phyloP scores from a whole-genome alignment of 768 basidiomycete species.

The Serendipita sp. region DNA sequence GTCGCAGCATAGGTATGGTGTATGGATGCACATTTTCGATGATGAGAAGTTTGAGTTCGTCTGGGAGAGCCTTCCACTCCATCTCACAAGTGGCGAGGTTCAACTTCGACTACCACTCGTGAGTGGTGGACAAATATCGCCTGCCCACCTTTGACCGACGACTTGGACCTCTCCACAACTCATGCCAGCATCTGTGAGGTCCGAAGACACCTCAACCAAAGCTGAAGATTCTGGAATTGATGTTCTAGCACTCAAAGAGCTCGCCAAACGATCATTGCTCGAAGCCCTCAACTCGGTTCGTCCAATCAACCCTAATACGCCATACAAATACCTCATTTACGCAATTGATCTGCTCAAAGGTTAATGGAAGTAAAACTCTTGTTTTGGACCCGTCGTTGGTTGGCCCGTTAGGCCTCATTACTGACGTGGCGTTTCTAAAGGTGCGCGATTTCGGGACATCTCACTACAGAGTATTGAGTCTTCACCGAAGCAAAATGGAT shows the following conservation, averaged over 20 bases:
- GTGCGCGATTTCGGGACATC: constrained; percentile 27
- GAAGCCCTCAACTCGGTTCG: constrained; percentile 71
- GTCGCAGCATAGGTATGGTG: too few species aligned
- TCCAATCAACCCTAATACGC: constrained; percentile 8
- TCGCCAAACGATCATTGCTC: constrained; percentile 64
- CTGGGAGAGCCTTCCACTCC: too few species aligned
- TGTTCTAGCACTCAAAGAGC: constrained; percentile 42
- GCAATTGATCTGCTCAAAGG: constrained; percentile 27
- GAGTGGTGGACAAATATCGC: too few species aligned
- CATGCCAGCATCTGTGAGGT: background rate
- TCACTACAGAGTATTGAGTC: background rate
- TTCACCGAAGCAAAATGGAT: constrained; percentile 72
- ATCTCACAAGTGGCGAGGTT: background rate
- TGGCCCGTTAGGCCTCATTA: constrained; percentile 88
- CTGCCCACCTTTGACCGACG: too few species aligned
- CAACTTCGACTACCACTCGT: background rate
- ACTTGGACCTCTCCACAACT: background rate
- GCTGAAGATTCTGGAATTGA: constrained; percentile 14
- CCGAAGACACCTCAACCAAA: background rate
- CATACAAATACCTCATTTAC: constrained; percentile 14
- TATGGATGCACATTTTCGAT: too few species aligned
- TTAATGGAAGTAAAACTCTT: constrained; percentile 89
- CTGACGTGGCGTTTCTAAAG: constrained; percentile 85
- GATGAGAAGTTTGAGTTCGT: too few species aligned
- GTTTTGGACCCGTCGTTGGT: constrained; percentile 81